These are phyloP conservation scores for Euphorbia tirucalli DNA, from an alignment of 345 rosid genomes.

Conservation along the genomic window DNA sequence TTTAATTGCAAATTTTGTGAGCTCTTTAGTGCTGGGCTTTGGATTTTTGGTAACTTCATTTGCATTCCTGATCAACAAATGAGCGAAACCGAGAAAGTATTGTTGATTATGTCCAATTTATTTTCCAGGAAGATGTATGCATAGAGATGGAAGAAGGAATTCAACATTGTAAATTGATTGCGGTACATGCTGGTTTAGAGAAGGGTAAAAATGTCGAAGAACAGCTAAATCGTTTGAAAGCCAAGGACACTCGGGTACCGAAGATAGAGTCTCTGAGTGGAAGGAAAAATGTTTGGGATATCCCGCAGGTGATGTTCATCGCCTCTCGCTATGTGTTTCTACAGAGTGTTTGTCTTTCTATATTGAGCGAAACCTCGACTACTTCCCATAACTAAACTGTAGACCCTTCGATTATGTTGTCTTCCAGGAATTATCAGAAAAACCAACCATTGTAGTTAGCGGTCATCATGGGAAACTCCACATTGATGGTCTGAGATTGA, in stretches of 20 bases:
- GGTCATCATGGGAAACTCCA: conserved; percentile 85
- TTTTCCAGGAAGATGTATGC: conserved; percentile 61
- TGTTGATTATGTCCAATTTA: conserved; percentile 10
- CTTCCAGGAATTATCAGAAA: conserved; percentile 41
- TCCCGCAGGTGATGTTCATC: conserved; percentile 57
- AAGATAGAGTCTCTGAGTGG: conserved; percentile 65
- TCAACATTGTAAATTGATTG: conserved; percentile 61
- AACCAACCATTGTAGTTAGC: conserved; percentile 60
- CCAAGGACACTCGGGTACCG: conserved; percentile 52
- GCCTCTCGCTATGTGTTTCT: background rate
- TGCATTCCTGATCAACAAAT: background rate
- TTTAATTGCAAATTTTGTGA: background rate
- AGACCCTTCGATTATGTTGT: conserved; percentile 9
- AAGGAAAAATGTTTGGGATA: conserved; percentile 71
- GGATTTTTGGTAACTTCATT: background rate
- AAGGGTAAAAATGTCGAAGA: conserved; percentile 48
- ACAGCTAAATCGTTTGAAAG: conserved; percentile 56
- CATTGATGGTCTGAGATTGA: conserved; percentile 69
- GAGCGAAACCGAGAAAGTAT: conserved; percentile 2
- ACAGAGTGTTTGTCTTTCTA: background rate
- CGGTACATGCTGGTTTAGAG: conserved; percentile 78
- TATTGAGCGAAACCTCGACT: too few relatives aligned
- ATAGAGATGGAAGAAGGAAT: conserved; percentile 49
- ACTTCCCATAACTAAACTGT: conserved; percentile 21
- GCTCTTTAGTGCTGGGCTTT: background rate